Evolutionary conservation across 1,139 yeast species (phyloP).

Genomic region (Yamadazyma oceani): DNA sequence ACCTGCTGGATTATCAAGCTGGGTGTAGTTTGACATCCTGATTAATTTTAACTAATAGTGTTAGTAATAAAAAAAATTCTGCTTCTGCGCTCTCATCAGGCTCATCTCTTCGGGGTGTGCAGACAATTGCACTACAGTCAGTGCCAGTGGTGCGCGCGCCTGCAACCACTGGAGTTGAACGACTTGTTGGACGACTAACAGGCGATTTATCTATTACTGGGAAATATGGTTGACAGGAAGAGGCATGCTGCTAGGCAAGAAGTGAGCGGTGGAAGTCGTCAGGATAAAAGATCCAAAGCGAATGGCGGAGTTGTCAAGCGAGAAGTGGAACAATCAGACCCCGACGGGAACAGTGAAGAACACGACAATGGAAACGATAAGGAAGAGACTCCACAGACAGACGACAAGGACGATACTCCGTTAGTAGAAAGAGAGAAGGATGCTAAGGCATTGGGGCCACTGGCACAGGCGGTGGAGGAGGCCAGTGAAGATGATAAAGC

Average conservation of each 20-base stretch:
- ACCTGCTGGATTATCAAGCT: slow-evolving; percentile 31
- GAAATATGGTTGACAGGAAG: slow-evolving; percentile 40
- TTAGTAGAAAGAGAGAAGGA: no score
- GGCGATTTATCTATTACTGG: no score
- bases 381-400: slow-evolving; percentile 7
- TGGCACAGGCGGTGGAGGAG: slow-evolving; percentile 11
- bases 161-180: no score
- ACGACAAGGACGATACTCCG: slow-evolving; percentile 14
- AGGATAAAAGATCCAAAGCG: slow-evolving; percentile 29
- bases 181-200: no score
- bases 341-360: neutral
- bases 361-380: slow-evolving; percentile 3
- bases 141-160: slow-evolving; percentile 1
- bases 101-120: slow-evolving; percentile 1
- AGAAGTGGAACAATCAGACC: slow-evolving; percentile 1
- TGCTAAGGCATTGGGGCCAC: slow-evolving; percentile 8
- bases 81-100: neutral
- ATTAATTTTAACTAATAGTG: no score
- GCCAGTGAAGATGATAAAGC: slow-evolving; percentile 8
- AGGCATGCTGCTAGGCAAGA: slow-evolving; percentile 32
- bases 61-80: slow-evolving; percentile 2
- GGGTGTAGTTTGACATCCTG: slow-evolving; percentile 52
- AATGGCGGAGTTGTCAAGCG: slow-evolving; percentile 9
- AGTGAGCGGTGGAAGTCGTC: slow-evolving; percentile 19
- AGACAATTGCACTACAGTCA: no score